Base-by-base conservation (phyloP, 345 rosid genomes). In the Gynandropsis gynandra region DNA sequence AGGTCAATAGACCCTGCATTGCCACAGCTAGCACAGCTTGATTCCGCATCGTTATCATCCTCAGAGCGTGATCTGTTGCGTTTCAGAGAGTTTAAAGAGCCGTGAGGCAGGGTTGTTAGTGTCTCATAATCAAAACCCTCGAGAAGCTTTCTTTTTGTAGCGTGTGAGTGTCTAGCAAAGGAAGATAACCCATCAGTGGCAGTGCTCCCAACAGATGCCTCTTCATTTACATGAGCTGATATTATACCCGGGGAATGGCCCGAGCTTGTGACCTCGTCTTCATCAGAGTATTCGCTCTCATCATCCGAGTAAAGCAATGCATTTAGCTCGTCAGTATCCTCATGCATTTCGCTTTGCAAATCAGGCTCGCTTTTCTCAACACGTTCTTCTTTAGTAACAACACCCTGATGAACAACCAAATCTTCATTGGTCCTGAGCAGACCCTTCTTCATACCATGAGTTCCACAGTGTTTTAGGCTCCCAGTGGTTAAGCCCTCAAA, bases 251-350 rank as follows among this genome's bases (percentile, higher is more conserved):
- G 88, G 9, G 93, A 78, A 64, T 84, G 93, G 27, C 77, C 93
- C 0, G 93, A 80, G 59, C 95, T 86, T 3, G 80, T 83, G 47
- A 78, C 92, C 66, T 86, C 95, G 35, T 83, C 92, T n/a, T n/a
- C n/a, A n/a, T 66, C 76, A 1, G 37, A 56, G 47, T 65, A 65
- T 32, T 69, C 80, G 43, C 66, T 67, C 27, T 80, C 82, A 53
- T 69, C 89, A 44, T 80, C 92, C 0, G 95, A 86, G 57, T 80
- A 86, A 39, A 86, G 88, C 56, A 86, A 46, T 0, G 95, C 95
- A 71, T 86, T 74, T 42, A 86, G 70, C 56, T 83, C 95, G 38
- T 83, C 93, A 0, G 89, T 79, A 58, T 87, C 85, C 66, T 87
- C 96, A 0, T 51, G 83, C 88, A 79, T 75, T 64, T 81, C 94